Base-by-base conservation (phyloP, 2,329 filamentous ascomycete genomes). In the Penicillium sp. region DNA sequence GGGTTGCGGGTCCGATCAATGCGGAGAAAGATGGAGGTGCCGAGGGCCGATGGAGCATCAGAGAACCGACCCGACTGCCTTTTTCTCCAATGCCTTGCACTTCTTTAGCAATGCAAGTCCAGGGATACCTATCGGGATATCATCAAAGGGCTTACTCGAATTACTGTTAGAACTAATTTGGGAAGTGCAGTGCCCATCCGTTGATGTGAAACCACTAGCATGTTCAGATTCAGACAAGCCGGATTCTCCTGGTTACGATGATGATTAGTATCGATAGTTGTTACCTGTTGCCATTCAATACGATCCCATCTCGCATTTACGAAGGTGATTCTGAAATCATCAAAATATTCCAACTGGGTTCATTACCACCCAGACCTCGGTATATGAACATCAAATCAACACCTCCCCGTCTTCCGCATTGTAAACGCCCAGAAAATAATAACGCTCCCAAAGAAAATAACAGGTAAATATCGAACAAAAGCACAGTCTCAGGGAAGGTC, bases 1-100 rank as follows among this genome's bases (percentile, higher is more conserved):
- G 14, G 4, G 22, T 49, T 49, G 31, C 20, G 37, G 37, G 18
- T 40, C 18, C 18, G 18, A 40, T 40, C 5, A 37, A 22, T 60
- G 61, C 53, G 59, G 61, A 56, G 57, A 58, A 49, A n/a, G n/a
- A 31, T 48, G 33, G 33, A 52, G 43, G 52, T 63, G 60, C 62
- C 62, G 62, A 65, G 62, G 62, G 53, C 61, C 62, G 61, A 63
- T 57, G 52, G 54, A 56, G 53, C n/a, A 37, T 18, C 14, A 40
- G 33, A 37, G n/a, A 5, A 5, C 29, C 29, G 29, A 29, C 27
- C 26, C 18, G 18, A 23, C 15, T 23, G 20, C 9, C 48, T 25
- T 20, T 15, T 35, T 15, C 18, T n/a, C n/a, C n/a, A n/a, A 45
- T 5, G 26, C 43, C 11, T 26, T 45, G 15, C 3, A 12, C 7